Evolutionary conservation across 768 basidiomycete species (phyloP), one percentile per base, ranked within the genome.

Genomic region (Tylopilus felleus): DNA sequence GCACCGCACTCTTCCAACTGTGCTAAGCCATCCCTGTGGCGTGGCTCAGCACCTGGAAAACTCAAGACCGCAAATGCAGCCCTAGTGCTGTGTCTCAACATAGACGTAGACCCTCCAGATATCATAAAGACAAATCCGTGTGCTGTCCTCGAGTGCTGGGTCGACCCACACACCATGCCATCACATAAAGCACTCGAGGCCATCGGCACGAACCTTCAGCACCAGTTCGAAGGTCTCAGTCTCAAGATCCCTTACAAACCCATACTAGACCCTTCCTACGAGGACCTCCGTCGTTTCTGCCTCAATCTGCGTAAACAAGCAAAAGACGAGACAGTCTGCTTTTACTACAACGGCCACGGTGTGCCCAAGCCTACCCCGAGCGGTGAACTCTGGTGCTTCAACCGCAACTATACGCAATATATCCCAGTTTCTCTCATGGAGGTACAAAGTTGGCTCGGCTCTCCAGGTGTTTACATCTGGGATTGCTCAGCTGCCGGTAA

Each of bases 371-470:
- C 97, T 12, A 98, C 97, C 0, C 78, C 90, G 0, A 94, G 91
- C 58, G 90, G 97, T 22, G 97, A 99, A 71, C 80, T 99, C 49
- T 99, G 97, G 97, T 95, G 97, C 52, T 99, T 99, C 77, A 98
- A 99, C 71, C 80, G 86, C 64, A 89, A 84, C 61, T 98, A 98
- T 70, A 98, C 97, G 0, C 96, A 99, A 71, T 99, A 99, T 66
- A 98, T 98, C 55, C 97, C 97, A 0, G 90, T 98, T 12, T 94
- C 93, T 17, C 76, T 99, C 40, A 88, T 88, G 69, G 97, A 99
- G 62, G 78, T 99, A 16, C 95, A 98, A 68, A 82, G 77, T 19
- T 98, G 94, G 93, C 75, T 98, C 5, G 93, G 93, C 7, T 90
- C 93, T 1, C 97, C 97, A 1, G 92, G 90, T 28, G 92, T 98